phyloP scores from a whole-genome alignment of 2,329 filamentous ascomycete species.

The Onygenales sp. region DNA sequence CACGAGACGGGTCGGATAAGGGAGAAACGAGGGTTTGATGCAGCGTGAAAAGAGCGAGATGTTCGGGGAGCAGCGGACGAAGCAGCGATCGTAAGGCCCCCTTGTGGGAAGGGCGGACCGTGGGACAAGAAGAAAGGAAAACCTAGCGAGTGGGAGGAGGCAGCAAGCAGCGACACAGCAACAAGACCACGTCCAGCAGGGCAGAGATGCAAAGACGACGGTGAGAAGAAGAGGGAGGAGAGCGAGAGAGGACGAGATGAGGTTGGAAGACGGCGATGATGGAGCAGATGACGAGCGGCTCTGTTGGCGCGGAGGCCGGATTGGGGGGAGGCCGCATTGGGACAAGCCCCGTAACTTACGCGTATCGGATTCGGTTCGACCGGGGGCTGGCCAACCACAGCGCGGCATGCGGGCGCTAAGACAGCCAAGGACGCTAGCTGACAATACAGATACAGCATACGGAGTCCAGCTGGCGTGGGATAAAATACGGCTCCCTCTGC shows the following conservation, averaged over 20 bases:
- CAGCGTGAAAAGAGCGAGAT: background rate
- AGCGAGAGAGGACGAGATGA: background rate
- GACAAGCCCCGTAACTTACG: too few species aligned
- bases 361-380: too few species aligned
- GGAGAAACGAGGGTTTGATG: background rate
- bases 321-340: too few species aligned
- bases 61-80: background rate
- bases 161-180: background rate
- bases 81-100: background rate
- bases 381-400: too few species aligned
- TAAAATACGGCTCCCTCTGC: too few species aligned
- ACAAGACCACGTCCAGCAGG: background rate
- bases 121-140: slow-evolving; percentile 11
- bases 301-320: too few species aligned
- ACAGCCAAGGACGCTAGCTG: too few species aligned
- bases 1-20: background rate
- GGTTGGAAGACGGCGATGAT: background rate
- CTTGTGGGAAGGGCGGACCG: slow-evolving; percentile 8
- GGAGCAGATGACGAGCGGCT: background rate
- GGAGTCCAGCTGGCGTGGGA: too few species aligned
- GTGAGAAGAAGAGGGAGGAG: background rate
- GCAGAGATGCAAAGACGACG: background rate
- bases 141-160: background rate
- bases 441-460: too few species aligned
- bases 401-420: too few species aligned